Conservation (phyloP, 257 asterid genomes). For the Lithospermum erythrorhizon region DNA sequence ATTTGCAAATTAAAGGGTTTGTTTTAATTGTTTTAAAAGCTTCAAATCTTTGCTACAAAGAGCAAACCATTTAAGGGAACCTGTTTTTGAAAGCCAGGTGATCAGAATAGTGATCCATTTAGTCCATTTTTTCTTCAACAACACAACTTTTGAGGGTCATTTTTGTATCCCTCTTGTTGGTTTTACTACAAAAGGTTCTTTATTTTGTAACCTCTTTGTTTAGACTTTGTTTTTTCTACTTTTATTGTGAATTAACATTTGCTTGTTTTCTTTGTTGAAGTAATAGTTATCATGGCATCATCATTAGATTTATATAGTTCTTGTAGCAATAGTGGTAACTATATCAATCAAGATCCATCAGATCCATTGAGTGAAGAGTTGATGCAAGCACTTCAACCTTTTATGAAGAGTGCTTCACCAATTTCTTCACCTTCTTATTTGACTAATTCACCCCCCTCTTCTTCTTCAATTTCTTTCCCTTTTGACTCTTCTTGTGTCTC, state of each 20-base stretch:
- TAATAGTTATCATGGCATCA: not conserved
- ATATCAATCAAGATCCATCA: not conserved
- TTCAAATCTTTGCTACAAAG: slow-evolving; percentile 1
- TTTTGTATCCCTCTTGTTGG: not conserved
- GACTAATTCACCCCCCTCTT: not conserved
- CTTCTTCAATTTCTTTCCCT: not conserved
- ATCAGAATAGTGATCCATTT: slow-evolving; percentile 45
- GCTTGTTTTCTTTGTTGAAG: not conserved
- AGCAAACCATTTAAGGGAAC: slow-evolving; percentile 22
- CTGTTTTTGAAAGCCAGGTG: slow-evolving; percentile 74
- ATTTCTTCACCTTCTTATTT: not conserved
- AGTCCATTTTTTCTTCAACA: not conserved
- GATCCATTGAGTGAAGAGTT: slow-evolving; percentile 4
- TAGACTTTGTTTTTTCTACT: no score
- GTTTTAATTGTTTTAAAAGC: slow-evolving; percentile 27
- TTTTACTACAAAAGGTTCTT: not conserved
- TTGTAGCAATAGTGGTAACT: not conserved
- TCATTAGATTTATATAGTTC: not conserved
- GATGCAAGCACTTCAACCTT: slow-evolving; percentile 6
- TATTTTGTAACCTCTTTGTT: not conserved
- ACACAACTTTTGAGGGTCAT: not conserved
- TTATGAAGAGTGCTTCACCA: slow-evolving; percentile 2
- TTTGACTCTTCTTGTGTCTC: slow-evolving; percentile 16
- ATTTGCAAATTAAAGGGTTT: slow-evolving; percentile 24
- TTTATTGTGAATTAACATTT: not conserved